Base-by-base conservation (phyloP, 1,284 basidiomycete species). In the Cryptococcus floricola region DNA sequence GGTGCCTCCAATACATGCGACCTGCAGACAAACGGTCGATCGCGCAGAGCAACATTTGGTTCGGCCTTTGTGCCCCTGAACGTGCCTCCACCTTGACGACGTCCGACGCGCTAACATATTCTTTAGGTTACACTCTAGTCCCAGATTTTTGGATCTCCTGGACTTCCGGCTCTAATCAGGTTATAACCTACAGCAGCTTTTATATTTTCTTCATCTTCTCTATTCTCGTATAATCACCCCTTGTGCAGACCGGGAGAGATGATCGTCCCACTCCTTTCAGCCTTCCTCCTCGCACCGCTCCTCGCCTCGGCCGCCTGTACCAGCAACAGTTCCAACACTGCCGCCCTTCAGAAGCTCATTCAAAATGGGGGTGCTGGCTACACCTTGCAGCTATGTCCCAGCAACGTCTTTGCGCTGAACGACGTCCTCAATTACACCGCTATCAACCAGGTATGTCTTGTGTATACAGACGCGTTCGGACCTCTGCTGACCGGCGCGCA, bases 271-370 rank as follows among this genome's bases (percentile, higher is more conserved):
- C 28, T 52, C 41, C 31, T 42, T 39, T 34, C 37, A 39, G 37
- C 50, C 42, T n/a, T 46, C 50, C 19, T 53, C 34, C 37, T 53
- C 31, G 28, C 45, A 7, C 44, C 45, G 14, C 31, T 39, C 31
- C 28, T 52, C 37, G 59, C 41, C 28, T 48, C 49, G 28, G 62
- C 64, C 41, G 63, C 64, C 18, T 70, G 68, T 54, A 65, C 61
- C 5, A 65, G 80, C 27, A 78, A 85, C 19, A 78, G 84, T 61
- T 85, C 86, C 2, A 75, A 80, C 6, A 87, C 85, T 0, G 81
- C 84, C 62, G 84, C 85, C 31, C 75, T 90, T 57, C 89, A 91
- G 69, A 75, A 71, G 0, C 80, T 85, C 25, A 80, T 91, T 37
- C 82, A 81, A 54, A 80, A 82, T 3, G 85, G 85, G 16, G 87